Percentiles rank a stretch among this genome's conserved stretches.
Evolutionary conservation across 352 stramenopile species (phyloP).

Genomic region (Phytophthora vignae): DNA sequence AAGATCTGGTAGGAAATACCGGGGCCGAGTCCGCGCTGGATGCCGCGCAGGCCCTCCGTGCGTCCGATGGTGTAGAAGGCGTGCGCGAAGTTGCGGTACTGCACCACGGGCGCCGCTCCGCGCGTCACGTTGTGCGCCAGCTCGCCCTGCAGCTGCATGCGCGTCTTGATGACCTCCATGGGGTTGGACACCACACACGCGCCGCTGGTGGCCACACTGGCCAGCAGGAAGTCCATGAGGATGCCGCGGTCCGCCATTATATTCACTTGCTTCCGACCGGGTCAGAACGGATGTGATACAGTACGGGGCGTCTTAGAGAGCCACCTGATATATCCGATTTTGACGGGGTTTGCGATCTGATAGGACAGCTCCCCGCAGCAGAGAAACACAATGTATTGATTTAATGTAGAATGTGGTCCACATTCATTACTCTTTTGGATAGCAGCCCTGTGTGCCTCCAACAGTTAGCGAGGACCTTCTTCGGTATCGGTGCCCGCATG

Average conservation of each 20-base stretch:
- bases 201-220: constrained; percentile 66
- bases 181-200: constrained; percentile 86
- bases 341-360: no score
- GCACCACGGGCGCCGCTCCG: constrained; percentile 48
- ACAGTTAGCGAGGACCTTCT: no score
- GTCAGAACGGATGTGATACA: constrained; percentile 20
- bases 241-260: constrained; percentile 57
- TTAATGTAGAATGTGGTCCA: no score
- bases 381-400: no score
- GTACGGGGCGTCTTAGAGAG: no score
- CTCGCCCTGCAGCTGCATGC: constrained; percentile 90
- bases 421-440: no score
- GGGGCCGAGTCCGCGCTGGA: constrained; percentile 80
- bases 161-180: constrained; percentile 93
- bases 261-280: not conserved
- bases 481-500: no score
- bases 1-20: constrained; percentile 86
- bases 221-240: constrained; percentile 76
- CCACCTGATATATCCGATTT: no score
- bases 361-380: no score
- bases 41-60: constrained; percentile 78
- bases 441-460: no score
- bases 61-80: constrained; percentile 85
- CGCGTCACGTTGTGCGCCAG: constrained; percentile 61
- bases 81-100: constrained; percentile 88